Percentiles rank a stretch among this genome's conserved stretches.
These are phyloP conservation scores for Prinsepia uniflora DNA, from an alignment of 306 rosid genomes.

Conservation along the genomic window DNA sequence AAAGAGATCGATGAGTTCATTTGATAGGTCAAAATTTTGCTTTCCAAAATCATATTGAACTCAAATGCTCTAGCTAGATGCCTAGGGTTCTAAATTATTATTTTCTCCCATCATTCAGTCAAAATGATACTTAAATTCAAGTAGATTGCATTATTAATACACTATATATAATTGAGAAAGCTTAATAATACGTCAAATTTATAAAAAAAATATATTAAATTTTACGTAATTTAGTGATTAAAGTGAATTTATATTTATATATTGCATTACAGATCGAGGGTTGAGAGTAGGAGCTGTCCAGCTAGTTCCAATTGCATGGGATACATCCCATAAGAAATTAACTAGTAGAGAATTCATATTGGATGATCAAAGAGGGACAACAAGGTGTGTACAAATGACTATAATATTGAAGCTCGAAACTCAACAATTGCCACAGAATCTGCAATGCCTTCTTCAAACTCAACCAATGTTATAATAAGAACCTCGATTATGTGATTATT, in stretches of 20 bases:
- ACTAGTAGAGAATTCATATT: background rate
- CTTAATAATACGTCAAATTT: too few species aligned
- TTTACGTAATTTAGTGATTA: too few species aligned
- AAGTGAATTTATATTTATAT: too few species aligned
- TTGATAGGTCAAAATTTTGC: background rate
- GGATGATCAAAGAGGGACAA: conserved; percentile 12
- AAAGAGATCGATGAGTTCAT: too few species aligned
- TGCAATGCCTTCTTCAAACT: conserved; percentile 31
- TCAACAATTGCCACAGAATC: conserved; percentile 22
- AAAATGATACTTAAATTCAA: background rate
- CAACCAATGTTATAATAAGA: conserved; percentile 26
- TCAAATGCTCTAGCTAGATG: background rate
- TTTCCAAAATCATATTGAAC: background rate
- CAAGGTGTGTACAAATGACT: background rate
- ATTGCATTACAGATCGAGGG: too few species aligned
- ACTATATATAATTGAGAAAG: background rate
- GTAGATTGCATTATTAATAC: background rate
- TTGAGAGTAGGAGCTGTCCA: background rate
- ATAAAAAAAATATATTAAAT: too few species aligned
- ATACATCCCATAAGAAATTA: background rate
- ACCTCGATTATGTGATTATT: conserved; percentile 20
- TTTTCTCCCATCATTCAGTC: background rate
- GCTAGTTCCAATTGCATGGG: conserved; percentile 23
- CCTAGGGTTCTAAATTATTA: too few species aligned
- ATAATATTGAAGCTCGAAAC: conserved; percentile 22